These are phyloP conservation scores for Fonsecaea monophora DNA, from an alignment of 2,329 filamentous ascomycete genomes.

Conservation along the genomic window DNA sequence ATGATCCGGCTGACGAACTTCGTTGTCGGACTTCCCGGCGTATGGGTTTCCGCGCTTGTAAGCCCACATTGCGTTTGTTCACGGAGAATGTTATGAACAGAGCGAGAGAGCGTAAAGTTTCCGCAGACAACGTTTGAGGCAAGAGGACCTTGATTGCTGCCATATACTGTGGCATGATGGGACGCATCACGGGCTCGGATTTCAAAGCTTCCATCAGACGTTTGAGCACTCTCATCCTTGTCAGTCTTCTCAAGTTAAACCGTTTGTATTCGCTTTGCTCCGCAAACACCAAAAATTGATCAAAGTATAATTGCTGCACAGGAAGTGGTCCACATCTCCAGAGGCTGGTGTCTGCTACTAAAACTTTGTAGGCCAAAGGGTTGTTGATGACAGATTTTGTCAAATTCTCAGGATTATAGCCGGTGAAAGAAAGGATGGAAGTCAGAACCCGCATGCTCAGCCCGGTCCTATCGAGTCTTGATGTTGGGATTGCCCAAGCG, in stretches of 20 bases:
- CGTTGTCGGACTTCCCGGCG: constrained; percentile 43
- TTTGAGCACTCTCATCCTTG: constrained; percentile 91
- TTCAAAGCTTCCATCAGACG: constrained; percentile 89
- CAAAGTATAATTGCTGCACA: constrained; percentile 89
- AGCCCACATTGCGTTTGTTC: constrained; percentile 65
- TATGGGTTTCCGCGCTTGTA: constrained; percentile 56
- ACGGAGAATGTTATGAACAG: constrained; percentile 93
- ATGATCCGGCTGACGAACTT: constrained; percentile 39
- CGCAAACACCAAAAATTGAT: constrained; percentile 87
- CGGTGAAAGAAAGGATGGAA: constrained; percentile 82
- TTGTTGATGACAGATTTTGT: constrained; percentile 94
- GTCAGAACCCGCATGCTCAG: constrained; percentile 70
- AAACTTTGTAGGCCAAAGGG: constrained; percentile 87
- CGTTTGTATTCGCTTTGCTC: constrained; percentile 89
- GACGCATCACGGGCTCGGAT: constrained; percentile 74
- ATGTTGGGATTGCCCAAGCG: constrained; percentile 42
- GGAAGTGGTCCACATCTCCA: constrained; percentile 81
- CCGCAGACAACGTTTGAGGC: constrained; percentile 78
- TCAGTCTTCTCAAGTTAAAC: constrained; percentile 86
- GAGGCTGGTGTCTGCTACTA: constrained; percentile 90
- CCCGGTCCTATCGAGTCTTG: constrained; percentile 55
- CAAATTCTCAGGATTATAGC: constrained; percentile 80
- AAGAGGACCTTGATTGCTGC: constrained; percentile 79
- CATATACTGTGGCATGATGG: constrained; percentile 78
- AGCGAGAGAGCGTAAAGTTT: constrained; percentile 84